Evolutionary conservation across 257 asterid species (phyloP).

Genomic region (Scutellaria baicalensis): DNA sequence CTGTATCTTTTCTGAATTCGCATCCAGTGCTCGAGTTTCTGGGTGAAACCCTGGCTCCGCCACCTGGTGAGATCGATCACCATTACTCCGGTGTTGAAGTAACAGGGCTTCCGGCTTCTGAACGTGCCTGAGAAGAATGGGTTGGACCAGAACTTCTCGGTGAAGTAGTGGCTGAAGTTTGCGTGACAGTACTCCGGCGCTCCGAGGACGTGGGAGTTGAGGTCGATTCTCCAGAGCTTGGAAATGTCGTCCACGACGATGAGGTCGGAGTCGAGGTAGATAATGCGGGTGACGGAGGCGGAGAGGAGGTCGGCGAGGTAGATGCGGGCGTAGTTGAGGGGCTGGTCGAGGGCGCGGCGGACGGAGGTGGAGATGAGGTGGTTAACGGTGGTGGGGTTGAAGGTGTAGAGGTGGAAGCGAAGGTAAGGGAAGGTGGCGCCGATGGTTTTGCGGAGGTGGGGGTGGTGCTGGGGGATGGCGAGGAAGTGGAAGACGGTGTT

Average conservation of each 20-base stretch:
- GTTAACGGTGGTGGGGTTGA: slow-evolving; percentile 53
- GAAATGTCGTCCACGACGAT: slow-evolving; percentile 75
- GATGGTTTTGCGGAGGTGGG: slow-evolving; percentile 49
- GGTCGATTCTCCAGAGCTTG: slow-evolving; percentile 55
- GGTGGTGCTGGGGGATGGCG: slow-evolving; percentile 42
- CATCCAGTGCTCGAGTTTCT: slow-evolving; percentile 80
- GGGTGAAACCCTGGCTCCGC: slow-evolving; percentile 41
- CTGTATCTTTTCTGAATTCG: slow-evolving; percentile 47
- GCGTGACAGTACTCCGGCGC: slow-evolving; percentile 89
- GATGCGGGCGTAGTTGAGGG: slow-evolving; percentile 83
- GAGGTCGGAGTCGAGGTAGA: slow-evolving; percentile 85
- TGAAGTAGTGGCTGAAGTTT: slow-evolving; percentile 67
- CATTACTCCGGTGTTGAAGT: slow-evolving; percentile 94
- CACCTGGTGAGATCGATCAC: slow-evolving; percentile 58
- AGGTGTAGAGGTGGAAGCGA: slow-evolving; percentile 57
- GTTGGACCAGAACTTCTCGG: slow-evolving; percentile 58
- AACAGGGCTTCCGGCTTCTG: slow-evolving; percentile 42
- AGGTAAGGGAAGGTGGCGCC: slow-evolving; percentile 75
- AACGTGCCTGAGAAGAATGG: slow-evolving; percentile 34
- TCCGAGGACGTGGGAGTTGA: slow-evolving; percentile 47
- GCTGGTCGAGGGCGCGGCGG: slow-evolving; percentile 90
- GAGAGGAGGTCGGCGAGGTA: slow-evolving; percentile 81
- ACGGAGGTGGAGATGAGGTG: slow-evolving; percentile 77
- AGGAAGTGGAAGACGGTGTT: slow-evolving; percentile 82
- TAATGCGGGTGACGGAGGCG: slow-evolving; percentile 39